phyloP scores from a whole-genome alignment of 371 early-diverging fungal species.

The Mucor velutinosus region DNA sequence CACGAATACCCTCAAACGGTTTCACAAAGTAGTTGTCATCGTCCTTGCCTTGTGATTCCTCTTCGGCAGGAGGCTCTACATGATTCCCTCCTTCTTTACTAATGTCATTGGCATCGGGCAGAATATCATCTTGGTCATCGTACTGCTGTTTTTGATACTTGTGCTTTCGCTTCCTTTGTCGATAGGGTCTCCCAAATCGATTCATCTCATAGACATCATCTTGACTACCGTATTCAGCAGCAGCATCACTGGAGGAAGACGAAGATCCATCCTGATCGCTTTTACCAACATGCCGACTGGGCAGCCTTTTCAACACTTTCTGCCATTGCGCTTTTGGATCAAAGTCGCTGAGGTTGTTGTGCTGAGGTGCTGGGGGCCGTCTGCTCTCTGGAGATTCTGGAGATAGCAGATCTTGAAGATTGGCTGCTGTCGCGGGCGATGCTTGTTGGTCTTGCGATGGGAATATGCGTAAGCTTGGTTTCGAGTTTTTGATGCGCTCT shows the following conservation, averaged over 20 bases:
- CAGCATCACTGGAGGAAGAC: background rate
- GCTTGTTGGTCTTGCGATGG: conserved; percentile 3
- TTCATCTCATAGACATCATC: background rate
- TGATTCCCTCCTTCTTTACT: background rate
- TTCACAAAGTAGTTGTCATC: conserved; percentile 7
- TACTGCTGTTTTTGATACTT: background rate
- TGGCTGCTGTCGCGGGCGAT: background rate
- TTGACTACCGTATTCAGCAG: background rate
- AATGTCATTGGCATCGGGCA: conserved; percentile 5
- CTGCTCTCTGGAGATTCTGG: conserved; percentile 29
- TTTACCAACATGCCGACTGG: background rate
- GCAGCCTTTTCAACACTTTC: conserved; percentile 27
- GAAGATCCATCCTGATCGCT: background rate
- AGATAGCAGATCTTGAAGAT: conserved; percentile 11
- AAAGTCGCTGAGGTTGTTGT: conserved; percentile 12
- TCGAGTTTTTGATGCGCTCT: background rate
- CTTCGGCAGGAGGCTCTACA: background rate
- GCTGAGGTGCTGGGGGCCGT: conserved; percentile 3
- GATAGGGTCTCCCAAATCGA: background rate
- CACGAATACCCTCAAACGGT: background rate
- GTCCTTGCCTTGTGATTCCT: background rate
- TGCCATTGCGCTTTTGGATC: conserved; percentile 42
- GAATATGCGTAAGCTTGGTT: background rate
- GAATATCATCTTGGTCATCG: conserved; percentile 9
- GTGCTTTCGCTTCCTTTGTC: background rate